A percentile compares a stretch with the other conserved stretches of the same genome.
Evolutionary conservation across 345 rosid genomes (phyloP).

Genomic region (Acer saccharum): DNA sequence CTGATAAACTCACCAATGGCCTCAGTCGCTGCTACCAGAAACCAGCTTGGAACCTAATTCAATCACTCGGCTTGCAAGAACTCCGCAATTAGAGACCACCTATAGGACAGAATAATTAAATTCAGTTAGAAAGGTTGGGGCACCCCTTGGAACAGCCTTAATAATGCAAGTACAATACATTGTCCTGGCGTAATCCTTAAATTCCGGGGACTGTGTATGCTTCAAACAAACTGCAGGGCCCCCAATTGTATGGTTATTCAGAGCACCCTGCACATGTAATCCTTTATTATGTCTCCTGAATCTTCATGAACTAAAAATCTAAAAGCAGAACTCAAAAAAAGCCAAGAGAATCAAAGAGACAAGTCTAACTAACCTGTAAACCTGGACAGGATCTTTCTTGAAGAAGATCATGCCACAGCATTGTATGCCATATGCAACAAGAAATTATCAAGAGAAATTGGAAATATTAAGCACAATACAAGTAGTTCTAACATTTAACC

Average conservation of each 20-base stretch:
- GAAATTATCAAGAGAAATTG: not conserved
- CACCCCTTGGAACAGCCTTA: not conserved
- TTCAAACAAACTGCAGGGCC: conserved; percentile 91
- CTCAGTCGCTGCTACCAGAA: conserved; percentile 90
- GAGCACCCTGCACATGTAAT: conserved; percentile 71
- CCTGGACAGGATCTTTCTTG: conserved; percentile 78
- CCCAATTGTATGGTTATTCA: conserved; percentile 94
- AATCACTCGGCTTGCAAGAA: conserved; percentile 66
- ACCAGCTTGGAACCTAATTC: conserved; percentile 81
- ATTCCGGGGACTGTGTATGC: conserved; percentile 71
- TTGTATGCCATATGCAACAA: not conserved
- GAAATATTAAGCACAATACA: not conserved
- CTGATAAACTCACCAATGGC: conserved; percentile 57
- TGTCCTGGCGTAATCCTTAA: conserved; percentile 76
- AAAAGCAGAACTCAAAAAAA: not conserved
- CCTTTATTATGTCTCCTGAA: not conserved
- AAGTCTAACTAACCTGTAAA: conserved; percentile 60
- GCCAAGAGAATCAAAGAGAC: not conserved
- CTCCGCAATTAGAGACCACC: conserved; percentile 82
- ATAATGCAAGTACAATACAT: conserved; percentile 40
- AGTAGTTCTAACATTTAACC: not conserved
- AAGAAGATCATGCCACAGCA: conserved; percentile 92
- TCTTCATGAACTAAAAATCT: not conserved
- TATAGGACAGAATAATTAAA: conserved; percentile 25
- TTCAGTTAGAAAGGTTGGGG: not conserved